These are phyloP conservation scores for Helicocarpus griseus DNA, from an alignment of 2,329 filamentous ascomycete genomes.

Conservation along the genomic window DNA sequence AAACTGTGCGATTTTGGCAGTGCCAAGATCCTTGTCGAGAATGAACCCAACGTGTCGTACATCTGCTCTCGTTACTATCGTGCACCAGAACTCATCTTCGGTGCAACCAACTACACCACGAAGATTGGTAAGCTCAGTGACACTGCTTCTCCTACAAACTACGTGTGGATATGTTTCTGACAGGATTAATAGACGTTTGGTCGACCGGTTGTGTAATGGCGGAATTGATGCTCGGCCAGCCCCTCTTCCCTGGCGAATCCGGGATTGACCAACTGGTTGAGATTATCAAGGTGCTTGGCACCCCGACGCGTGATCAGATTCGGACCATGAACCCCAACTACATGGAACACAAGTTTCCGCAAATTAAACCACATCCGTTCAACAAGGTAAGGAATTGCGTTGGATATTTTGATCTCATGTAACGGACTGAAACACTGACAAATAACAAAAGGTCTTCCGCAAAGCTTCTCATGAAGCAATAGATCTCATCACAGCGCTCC, in stretches of 20 bases:
- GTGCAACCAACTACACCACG: constrained; percentile 97
- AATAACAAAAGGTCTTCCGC: constrained; percentile 64
- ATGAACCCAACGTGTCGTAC: constrained; percentile 98
- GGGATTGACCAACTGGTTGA: constrained; percentile 97
- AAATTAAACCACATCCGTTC: constrained; percentile 99
- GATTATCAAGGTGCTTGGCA: constrained; percentile 98
- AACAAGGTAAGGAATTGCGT: constrained; percentile 55
- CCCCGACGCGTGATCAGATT: constrained; percentile 93
- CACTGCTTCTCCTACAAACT: neutral
- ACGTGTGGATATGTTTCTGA: constrained; percentile 11
- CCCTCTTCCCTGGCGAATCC: constrained; percentile 94
- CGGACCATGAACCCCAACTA: constrained; percentile 99
- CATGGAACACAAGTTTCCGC: constrained; percentile 99
- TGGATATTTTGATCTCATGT: neutral
- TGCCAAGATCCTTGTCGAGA: constrained; percentile 96
- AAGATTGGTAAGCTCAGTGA: constrained; percentile 73
- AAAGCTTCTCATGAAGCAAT: constrained; percentile 91
- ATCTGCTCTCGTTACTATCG: constrained; percentile 99
- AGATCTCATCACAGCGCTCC: constrained; percentile 81
- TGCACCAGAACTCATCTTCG: constrained; percentile 95
- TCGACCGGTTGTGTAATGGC: constrained; percentile 99
- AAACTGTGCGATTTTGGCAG: constrained; percentile 99
- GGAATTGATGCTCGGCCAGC: constrained; percentile 96
- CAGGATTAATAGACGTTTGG: constrained; percentile 71
- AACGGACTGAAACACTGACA: neutral